Conservation (phyloP, 2,329 filamentous ascomycete genomes). For the Fusarium continuum region DNA sequence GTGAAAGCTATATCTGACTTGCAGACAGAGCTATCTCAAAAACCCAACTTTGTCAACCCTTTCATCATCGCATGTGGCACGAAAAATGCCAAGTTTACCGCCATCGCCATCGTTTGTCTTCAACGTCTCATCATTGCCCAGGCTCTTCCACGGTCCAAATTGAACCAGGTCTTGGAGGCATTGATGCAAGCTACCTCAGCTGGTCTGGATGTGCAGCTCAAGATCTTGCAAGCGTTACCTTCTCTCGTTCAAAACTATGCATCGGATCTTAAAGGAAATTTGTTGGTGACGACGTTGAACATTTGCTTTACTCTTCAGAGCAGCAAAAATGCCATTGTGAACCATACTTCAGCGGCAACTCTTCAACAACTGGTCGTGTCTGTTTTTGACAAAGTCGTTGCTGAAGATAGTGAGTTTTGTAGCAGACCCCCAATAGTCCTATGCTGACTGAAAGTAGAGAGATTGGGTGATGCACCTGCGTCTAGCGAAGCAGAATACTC, state of each 20-base stretch:
- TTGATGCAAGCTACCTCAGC: constrained; percentile 85
- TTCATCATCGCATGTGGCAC: constrained; percentile 94
- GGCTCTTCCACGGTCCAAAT: constrained; percentile 78
- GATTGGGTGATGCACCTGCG: constrained; percentile 61
- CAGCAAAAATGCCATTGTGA: constrained; percentile 92
- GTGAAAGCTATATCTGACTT: constrained; percentile 35
- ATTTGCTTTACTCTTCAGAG: constrained; percentile 92
- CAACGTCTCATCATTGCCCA: constrained; percentile 86
- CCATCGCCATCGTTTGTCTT: constrained; percentile 86
- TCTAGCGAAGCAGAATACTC: constrained; percentile 71
- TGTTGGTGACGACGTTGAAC: constrained; percentile 84
- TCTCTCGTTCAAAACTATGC: constrained; percentile 92
- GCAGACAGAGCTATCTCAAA: constrained; percentile 78
- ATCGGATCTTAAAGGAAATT: constrained; percentile 78
- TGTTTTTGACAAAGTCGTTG: constrained; percentile 89
- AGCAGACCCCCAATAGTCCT: background rate
- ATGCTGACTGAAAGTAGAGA: constrained; percentile 48
- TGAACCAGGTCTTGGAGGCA: constrained; percentile 88
- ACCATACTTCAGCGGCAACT: constrained; percentile 95
- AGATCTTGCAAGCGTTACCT: constrained; percentile 91
- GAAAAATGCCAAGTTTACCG: constrained; percentile 88
- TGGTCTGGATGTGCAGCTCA: constrained; percentile 89
- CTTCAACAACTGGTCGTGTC: constrained; percentile 92
- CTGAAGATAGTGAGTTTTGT: constrained; percentile 75
- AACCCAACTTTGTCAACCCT: constrained; percentile 86